Conservation (phyloP, 371 early-diverging fungal species). For the Chytridium lagenaria region DNA sequence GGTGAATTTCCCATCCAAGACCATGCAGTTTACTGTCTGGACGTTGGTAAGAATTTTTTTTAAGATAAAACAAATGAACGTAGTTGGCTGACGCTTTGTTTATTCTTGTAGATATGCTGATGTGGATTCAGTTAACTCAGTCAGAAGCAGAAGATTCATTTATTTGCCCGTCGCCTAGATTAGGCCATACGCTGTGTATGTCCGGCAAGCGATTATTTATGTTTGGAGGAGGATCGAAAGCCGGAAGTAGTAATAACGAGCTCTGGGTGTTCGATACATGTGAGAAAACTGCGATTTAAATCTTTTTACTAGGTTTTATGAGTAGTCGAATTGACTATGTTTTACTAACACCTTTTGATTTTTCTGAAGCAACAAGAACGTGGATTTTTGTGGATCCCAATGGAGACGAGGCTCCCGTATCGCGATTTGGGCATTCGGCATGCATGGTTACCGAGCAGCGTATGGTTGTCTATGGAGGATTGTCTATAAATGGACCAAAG, state of each 20-base stretch:
- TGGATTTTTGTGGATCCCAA: too few relatives aligned
- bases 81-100: too few relatives aligned
- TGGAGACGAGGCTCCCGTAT: too few relatives aligned
- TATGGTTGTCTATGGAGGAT: not conserved
- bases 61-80: not conserved
- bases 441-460: not conserved
- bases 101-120: conserved; percentile 1
- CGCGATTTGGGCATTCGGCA: too few relatives aligned
- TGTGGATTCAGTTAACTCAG: conserved; percentile 11
- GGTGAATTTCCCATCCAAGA: conserved; percentile 22
- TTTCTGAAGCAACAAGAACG: too few relatives aligned
- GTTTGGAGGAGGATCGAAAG: not conserved
- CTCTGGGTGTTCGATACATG: conserved; percentile 8
- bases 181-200: not conserved
- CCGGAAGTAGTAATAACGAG: not conserved
- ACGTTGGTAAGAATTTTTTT: conserved; percentile 13
- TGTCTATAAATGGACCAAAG: not conserved
- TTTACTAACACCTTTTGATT: too few relatives aligned
- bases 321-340: too few relatives aligned
- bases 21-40: not conserved
- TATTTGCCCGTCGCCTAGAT: not conserved
- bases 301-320: too few relatives aligned
- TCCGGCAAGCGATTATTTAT: not conserved
- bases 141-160: not conserved
- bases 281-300: too few relatives aligned